Conservation (phyloP, 495 filamentous ascomycete genomes). For the Aspergillus hancockii region DNA sequence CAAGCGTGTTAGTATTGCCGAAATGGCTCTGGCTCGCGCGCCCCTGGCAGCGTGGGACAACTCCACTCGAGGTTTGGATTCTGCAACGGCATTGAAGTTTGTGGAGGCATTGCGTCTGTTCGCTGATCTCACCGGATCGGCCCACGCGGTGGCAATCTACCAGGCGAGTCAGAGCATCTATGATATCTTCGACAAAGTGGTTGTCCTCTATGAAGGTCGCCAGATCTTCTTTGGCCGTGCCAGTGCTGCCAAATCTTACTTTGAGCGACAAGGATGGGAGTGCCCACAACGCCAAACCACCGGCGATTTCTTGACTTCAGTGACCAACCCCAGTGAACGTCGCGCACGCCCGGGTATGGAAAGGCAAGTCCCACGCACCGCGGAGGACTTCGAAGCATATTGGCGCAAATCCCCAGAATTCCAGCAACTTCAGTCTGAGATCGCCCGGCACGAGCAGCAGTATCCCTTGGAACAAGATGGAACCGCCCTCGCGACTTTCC, state of each 20-base stretch:
- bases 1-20: constrained; percentile 59
- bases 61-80: constrained; percentile 78
- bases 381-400: constrained; percentile 64
- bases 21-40: constrained; percentile 66
- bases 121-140: constrained; percentile 68
- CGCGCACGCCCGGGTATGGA: constrained; percentile 59
- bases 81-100: constrained; percentile 72
- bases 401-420: constrained; percentile 54
- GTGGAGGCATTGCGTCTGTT: constrained; percentile 67
- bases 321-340: constrained; percentile 65
- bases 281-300: constrained; percentile 59
- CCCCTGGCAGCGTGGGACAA: constrained; percentile 81
- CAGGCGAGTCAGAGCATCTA: constrained; percentile 84
- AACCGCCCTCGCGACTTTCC: constrained; percentile 21
- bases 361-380: constrained; percentile 62
- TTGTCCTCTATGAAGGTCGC: constrained; percentile 60
- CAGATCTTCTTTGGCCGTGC: constrained; percentile 63
- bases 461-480: constrained; percentile 20
- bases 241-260: constrained; percentile 56
- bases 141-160: constrained; percentile 75
- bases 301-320: constrained; percentile 69
- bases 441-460: constrained; percentile 44
- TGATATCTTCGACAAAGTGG: constrained; percentile 57
- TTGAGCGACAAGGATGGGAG: constrained; percentile 56
- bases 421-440: constrained; percentile 46